Conservation (phyloP, 768 basidiomycete species). For the Hortiboletus campestris region DNA sequence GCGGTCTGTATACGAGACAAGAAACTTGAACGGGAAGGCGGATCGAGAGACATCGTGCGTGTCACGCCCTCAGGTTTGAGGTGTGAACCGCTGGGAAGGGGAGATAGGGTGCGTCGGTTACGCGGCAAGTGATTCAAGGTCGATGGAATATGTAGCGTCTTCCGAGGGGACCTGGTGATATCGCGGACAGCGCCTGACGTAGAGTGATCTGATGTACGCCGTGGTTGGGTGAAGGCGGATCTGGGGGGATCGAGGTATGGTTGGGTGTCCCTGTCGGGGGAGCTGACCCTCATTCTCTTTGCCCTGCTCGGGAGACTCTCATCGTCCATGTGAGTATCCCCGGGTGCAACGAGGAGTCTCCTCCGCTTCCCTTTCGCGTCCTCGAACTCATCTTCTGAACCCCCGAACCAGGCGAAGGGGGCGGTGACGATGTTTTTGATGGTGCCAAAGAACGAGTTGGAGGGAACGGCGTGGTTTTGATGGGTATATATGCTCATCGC, state of each 20-base stretch:
- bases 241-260: slow-evolving; percentile 57
- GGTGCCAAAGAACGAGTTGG: slow-evolving; percentile 58
- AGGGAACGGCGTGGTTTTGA: slow-evolving; percentile 32
- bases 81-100: slow-evolving; percentile 31
- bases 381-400: slow-evolving; percentile 48
- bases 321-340: slow-evolving; percentile 30
- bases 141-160: slow-evolving; percentile 31
- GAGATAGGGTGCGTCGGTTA: slow-evolving; percentile 44
- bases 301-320: slow-evolving; percentile 33
- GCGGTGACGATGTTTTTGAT: slow-evolving; percentile 68
- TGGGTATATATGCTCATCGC: slow-evolving; percentile 33
- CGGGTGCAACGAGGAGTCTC: slow-evolving; percentile 34
- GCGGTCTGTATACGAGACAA: slow-evolving; percentile 25
- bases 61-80: slow-evolving; percentile 37
- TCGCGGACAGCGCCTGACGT: slow-evolving; percentile 23
- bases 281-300: slow-evolving; percentile 55
- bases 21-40: slow-evolving; percentile 37
- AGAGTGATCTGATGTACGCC: slow-evolving; percentile 17
- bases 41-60: slow-evolving; percentile 77
- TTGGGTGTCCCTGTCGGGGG: slow-evolving; percentile 42
- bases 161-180: slow-evolving; percentile 29
- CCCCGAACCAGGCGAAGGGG: slow-evolving; percentile 55
- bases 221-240: slow-evolving; percentile 38
- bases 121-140: slow-evolving; percentile 32
- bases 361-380: slow-evolving; percentile 57